A percentile compares a stretch with the other conserved stretches of the same genome.
Conservation (phyloP, 2,329 filamentous ascomycete genomes). For the Hymenoscyphus linearis region DNA sequence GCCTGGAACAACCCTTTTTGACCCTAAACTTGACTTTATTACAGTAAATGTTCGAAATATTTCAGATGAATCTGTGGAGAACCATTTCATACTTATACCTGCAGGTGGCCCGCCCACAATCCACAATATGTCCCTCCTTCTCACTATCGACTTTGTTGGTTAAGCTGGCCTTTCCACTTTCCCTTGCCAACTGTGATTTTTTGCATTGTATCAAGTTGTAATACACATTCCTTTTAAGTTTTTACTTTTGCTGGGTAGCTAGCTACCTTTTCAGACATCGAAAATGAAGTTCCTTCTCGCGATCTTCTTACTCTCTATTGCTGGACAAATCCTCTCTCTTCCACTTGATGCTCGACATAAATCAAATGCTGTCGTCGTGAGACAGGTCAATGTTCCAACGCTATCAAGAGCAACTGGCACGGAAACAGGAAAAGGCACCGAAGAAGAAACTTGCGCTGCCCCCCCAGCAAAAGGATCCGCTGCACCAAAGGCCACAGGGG, state of each 20-base stretch:
- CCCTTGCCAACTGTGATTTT: background rate
- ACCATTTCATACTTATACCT: background rate
- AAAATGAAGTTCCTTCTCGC: constrained; percentile 18
- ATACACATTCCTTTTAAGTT: background rate
- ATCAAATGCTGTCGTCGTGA: background rate
- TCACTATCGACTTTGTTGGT: background rate
- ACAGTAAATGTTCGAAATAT: background rate
- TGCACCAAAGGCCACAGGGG: background rate
- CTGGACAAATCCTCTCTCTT: constrained; percentile 12
- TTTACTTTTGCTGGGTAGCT: background rate
- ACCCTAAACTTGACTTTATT: background rate
- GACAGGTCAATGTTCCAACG: background rate
- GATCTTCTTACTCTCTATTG: constrained; percentile 14
- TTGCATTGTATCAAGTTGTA: background rate
- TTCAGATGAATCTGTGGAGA: background rate
- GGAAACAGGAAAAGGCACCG: background rate
- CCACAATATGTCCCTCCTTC: background rate
- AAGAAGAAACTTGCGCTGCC: too few species aligned
- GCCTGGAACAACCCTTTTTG: constrained; percentile 1
- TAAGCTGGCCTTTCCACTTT: background rate
- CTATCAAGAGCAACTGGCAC: background rate
- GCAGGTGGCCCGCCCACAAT: background rate
- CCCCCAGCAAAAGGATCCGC: too few species aligned
- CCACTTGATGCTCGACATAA: constrained; percentile 2
- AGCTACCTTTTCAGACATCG: constrained; percentile 8